phyloP scores from a whole-genome alignment of 2,329 filamentous ascomycete species.

The Diaporthe velutina region DNA sequence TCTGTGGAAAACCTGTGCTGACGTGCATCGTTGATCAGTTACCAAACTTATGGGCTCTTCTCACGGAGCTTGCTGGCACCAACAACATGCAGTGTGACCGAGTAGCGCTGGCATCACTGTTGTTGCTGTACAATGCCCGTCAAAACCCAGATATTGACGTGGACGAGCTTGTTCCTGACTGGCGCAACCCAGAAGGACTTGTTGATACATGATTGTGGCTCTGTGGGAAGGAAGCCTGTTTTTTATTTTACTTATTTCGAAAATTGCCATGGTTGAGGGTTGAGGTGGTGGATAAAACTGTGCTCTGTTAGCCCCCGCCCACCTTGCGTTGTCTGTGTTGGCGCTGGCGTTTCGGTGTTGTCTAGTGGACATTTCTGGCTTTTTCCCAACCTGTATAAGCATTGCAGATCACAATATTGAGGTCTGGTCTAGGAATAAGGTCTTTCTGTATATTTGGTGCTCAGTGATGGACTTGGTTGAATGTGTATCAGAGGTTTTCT shows the following conservation, averaged over 20 bases:
- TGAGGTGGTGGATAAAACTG: neutral
- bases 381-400: too few relatives aligned
- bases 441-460: neutral
- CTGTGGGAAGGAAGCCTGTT: neutral
- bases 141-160: slow-evolving; percentile 6
- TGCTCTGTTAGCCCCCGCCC: too few relatives aligned
- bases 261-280: neutral
- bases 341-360: neutral
- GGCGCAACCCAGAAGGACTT: slow-evolving; percentile 3
- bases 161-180: slow-evolving; percentile 12
- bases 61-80: slow-evolving; percentile 17
- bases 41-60: slow-evolving; percentile 10
- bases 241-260: neutral
- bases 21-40: neutral
- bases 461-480: neutral
- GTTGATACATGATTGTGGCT: neutral
- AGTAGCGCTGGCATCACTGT: neutral
- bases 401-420: neutral
- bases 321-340: neutral
- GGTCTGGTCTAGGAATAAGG: neutral
- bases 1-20: neutral
- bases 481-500: neutral
- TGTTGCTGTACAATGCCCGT: slow-evolving; percentile 4
- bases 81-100: slow-evolving; percentile 16
- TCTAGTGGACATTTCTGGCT: neutral